These are phyloP conservation scores for Trametes gibbosa DNA, from an alignment of 768 basidiomycete species.

Conservation along the genomic window DNA sequence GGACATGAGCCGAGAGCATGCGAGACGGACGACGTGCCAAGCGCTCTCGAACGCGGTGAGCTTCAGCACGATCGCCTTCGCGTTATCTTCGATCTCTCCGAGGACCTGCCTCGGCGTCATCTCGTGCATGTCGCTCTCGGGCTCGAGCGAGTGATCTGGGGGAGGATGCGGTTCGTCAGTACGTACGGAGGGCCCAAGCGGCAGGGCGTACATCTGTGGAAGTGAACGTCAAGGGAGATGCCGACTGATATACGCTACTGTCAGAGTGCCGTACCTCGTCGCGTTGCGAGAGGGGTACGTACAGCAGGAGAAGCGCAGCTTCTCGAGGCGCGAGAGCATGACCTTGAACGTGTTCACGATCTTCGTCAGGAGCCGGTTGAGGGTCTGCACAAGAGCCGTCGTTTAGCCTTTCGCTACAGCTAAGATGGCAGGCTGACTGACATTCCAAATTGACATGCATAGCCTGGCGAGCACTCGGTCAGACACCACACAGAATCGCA, in stretches of 20 bases:
- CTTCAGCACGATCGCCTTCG: slow-evolving; percentile 21
- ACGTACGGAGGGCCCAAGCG: neutral
- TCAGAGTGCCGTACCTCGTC: neutral
- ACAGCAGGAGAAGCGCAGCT: slow-evolving; percentile 24
- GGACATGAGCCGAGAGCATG: slow-evolving; percentile 21
- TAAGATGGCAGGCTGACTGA: neutral
- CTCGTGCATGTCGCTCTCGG: slow-evolving; percentile 8
- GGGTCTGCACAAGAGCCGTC: slow-evolving; percentile 6
- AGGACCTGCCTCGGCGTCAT: slow-evolving; percentile 7
- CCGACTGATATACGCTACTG: slow-evolving; percentile 3
- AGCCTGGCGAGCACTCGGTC: slow-evolving; percentile 7
- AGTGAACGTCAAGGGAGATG: slow-evolving; percentile 21
- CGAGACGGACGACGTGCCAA: slow-evolving; percentile 28
- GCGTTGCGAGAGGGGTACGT: neutral
- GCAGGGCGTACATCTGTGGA: slow-evolving; percentile 10
- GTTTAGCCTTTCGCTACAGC: neutral
- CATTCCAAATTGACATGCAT: slow-evolving; percentile 29
- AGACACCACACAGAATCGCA: neutral
- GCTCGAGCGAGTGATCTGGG: slow-evolving; percentile 8
- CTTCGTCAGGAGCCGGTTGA: slow-evolving; percentile 21
- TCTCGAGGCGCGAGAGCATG: slow-evolving; percentile 25
- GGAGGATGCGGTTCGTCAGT: neutral
- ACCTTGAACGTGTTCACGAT: slow-evolving; percentile 24
- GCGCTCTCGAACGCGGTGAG: slow-evolving; percentile 29
- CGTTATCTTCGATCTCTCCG: slow-evolving; percentile 16